Evolutionary conservation across 75 land plant species (phyloP), one percentile per base, ranked within the genome.

Genomic region (Chamaecyparis obtusa): DNA sequence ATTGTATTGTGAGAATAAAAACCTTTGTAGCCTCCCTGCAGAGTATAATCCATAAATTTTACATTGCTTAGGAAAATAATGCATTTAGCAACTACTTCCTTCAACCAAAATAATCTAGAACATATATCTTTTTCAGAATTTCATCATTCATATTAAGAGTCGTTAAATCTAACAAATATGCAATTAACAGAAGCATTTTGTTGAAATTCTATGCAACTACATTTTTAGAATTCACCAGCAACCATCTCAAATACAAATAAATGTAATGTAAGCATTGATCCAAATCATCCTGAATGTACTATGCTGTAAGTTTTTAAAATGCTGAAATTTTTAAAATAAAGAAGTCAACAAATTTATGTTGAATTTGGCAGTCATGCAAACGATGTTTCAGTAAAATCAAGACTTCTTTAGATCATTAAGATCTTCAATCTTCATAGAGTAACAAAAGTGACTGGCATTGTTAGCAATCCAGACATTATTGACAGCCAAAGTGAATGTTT

Each of bases 1-100:
- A 92, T 87, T 2, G 95, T 91, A 41, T 94, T 91, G 14, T 87
- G 87, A 71, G 94, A 88, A 83, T 94, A 94, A 71, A 92, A 92
- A 19, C 93, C 95, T 69, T 87, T 88, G 82, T 92, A 92, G 21
- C 93, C 92, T 85, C 89, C 95, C 94, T 94, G 87, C 75, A 33
- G 21, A 83, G 24, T 41, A n/a, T 24, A 80, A 36, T 9, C 84
- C 84, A 82, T 46, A 83, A 9, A 74, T 74, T 72, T 32, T 35
- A 72, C 3, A 9, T 60, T 30, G 35, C 35, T 72, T 10, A 72
- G 75, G 24, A 72, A 72, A 72, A 30, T 8, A 8, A 7, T 33
- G 14, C 36, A 33, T 33, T 74, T 33, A 33, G n/a, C n/a, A 24
- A 24, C 8, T 64, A n/a, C 24, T 57, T 17, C 19, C 24, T 57